Conservation (phyloP, 306 rosid species). For the Vachellia collinsii region DNA sequence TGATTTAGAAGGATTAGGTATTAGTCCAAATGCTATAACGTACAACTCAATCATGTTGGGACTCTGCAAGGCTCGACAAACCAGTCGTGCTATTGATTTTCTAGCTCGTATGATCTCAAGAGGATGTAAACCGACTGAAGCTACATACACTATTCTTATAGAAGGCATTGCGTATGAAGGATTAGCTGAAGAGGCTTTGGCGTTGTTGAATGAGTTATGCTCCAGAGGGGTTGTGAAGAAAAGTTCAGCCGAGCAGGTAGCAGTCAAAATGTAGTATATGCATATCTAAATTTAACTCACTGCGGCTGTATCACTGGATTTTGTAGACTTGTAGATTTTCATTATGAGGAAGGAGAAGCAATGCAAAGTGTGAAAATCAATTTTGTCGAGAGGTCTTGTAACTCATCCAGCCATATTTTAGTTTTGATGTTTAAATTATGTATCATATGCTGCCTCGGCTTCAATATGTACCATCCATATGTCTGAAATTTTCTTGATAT, state of each 20-base stretch:
- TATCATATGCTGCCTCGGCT: neutral
- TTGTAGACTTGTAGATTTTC: slow-evolving; percentile 5
- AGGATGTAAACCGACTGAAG: slow-evolving; percentile 90
- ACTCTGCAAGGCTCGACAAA: slow-evolving; percentile 76
- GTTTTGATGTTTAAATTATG: neutral
- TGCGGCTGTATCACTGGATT: slow-evolving; percentile 28
- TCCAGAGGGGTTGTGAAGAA: slow-evolving; percentile 77
- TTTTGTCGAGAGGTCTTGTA: slow-evolving; percentile 14
- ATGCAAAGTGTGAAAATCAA: neutral
- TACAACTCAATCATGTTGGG: slow-evolving; percentile 81
- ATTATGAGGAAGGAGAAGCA: slow-evolving; percentile 4
- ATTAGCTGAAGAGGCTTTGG: slow-evolving; percentile 81
- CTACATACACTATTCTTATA: slow-evolving; percentile 84
- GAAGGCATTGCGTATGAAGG: slow-evolving; percentile 95
- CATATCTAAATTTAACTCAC: slow-evolving; percentile 11
- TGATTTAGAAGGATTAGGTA: slow-evolving; percentile 59
- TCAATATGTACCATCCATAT: neutral
- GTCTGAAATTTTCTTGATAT: neutral
- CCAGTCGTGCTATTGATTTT: slow-evolving; percentile 82
- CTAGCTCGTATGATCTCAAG: slow-evolving; percentile 68
- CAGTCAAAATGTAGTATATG: slow-evolving; percentile 53
- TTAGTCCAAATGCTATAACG: slow-evolving; percentile 68
- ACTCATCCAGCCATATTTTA: neutral
- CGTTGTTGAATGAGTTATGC: slow-evolving; percentile 65
- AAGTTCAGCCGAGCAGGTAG: slow-evolving; percentile 76